phyloP scores from a whole-genome alignment of 2,329 filamentous ascomycete species.

The Cladosporium velox region DNA sequence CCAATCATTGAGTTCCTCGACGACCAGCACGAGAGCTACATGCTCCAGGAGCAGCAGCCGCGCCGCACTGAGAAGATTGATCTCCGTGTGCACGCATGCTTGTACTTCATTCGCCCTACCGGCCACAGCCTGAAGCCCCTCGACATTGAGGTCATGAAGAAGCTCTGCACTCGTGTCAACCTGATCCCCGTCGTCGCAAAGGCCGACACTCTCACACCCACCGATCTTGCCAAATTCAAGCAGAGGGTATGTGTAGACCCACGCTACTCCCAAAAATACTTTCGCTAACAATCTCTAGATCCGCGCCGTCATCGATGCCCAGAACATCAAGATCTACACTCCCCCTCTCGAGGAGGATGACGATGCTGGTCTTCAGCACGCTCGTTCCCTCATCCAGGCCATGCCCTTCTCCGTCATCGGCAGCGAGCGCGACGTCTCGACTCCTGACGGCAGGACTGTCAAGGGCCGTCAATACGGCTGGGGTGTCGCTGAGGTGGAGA shows the following conservation, averaged over 20 bases:
- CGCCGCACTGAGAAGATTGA: conserved; percentile 98
- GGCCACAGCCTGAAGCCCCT: conserved; percentile 98
- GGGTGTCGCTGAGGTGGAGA: conserved; percentile 99
- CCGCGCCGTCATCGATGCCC: conserved; percentile 90
- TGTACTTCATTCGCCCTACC: conserved; percentile 99
- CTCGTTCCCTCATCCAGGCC: conserved; percentile 88
- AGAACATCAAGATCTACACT: conserved; percentile 99
- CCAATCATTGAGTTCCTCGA: conserved; percentile 99
- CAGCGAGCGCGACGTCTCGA: conserved; percentile 99
- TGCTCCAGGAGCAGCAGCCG: conserved; percentile 99
- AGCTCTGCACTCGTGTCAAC: conserved; percentile 96
- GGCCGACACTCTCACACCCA: conserved; percentile 93
- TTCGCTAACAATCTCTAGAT: conserved; percentile 62
- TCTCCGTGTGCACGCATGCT: conserved; percentile 93
- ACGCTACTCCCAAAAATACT: neutral
- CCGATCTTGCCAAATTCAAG: conserved; percentile 92
- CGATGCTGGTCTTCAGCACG: conserved; percentile 91
- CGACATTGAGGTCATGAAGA: conserved; percentile 99
- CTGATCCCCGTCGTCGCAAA: conserved; percentile 98
- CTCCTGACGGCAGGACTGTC: conserved; percentile 89
- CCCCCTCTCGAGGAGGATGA: conserved; percentile 98
- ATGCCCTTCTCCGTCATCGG: conserved; percentile 99
- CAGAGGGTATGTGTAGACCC: conserved; percentile 66
- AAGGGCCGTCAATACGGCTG: conserved; percentile 99
- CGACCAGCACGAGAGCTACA: conserved; percentile 99